Percentiles rank a stretch among this genome's conserved stretches.
Evolutionary conservation across 768 basidiomycete species (phyloP).

Genomic region (Lactarius tabidus): DNA sequence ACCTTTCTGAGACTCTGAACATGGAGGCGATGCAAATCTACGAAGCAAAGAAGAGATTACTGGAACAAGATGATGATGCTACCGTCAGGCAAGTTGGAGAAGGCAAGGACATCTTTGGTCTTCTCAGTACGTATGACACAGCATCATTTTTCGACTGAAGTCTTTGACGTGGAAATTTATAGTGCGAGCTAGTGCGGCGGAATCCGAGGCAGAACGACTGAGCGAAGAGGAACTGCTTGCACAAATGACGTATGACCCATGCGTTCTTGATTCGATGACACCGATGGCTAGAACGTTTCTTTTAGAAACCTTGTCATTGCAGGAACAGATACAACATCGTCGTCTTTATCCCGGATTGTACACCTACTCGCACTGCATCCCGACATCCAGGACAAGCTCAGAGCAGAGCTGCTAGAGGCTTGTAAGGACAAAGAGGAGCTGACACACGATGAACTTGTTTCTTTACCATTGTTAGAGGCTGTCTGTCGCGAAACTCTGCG

Average conservation of each 20-base stretch:
- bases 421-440: slow-evolving; percentile 26
- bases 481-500: slow-evolving; percentile 2
- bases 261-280: neutral
- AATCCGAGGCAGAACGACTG: slow-evolving; percentile 29
- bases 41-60: slow-evolving; percentile 36
- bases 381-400: neutral
- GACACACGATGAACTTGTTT: slow-evolving; percentile 32
- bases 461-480: slow-evolving; percentile 33
- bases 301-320: slow-evolving; percentile 20
- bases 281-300: neutral
- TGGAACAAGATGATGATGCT: slow-evolving; percentile 29
- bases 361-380: neutral
- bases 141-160: neutral
- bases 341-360: neutral
- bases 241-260: slow-evolving; percentile 33
- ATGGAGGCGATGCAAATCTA: slow-evolving; percentile 36
- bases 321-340: slow-evolving; percentile 6
- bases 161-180: neutral
- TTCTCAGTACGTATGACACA: neutral
- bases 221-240: slow-evolving; percentile 37
- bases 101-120: neutral
- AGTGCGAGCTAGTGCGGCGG: slow-evolving; percentile 32
- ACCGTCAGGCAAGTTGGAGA: neutral
- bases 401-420: neutral
- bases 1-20: slow-evolving; percentile 35